These are phyloP conservation scores for Aspergillus sp. DNA, from an alignment of 2,329 filamentous ascomycete species.

Conservation along the genomic window DNA sequence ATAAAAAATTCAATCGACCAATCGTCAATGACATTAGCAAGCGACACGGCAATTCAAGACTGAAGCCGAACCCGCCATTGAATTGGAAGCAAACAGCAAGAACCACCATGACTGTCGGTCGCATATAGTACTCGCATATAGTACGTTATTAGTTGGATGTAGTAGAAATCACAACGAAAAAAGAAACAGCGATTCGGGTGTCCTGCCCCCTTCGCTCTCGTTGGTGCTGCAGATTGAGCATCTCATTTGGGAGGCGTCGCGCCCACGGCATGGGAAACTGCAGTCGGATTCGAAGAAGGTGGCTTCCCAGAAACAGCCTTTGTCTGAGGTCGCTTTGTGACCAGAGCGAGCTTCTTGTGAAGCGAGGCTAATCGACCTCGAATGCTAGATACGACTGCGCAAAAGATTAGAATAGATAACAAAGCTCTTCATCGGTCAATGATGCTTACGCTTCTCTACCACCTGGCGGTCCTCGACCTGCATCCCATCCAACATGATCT, in stretches of 20 bases:
- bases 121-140: background rate
- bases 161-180: background rate
- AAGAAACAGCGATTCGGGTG: too few relatives aligned
- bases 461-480: constrained; percentile 40
- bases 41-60: constrained; percentile 7
- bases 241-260: constrained; percentile 26
- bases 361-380: constrained; percentile 38
- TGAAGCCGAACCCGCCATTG: constrained; percentile 1
- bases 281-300: constrained; percentile 20
- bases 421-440: background rate
- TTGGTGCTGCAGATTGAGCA: constrained; percentile 6
- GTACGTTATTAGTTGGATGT: too few relatives aligned
- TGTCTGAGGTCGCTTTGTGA: constrained; percentile 38
- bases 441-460: constrained; percentile 41
- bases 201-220: too few relatives aligned
- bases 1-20: constrained; percentile 5
- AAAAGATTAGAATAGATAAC: constrained; percentile 14
- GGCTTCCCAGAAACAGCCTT: constrained; percentile 21
- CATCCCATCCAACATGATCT: constrained; percentile 33
- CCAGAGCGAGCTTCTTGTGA: constrained; percentile 41
- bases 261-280: constrained; percentile 23
- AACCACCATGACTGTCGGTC: background rate
- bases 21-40: constrained; percentile 7
- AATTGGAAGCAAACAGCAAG: constrained; percentile 2
- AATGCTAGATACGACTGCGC: constrained; percentile 40